Conservation (phyloP, 2,329 filamentous ascomycete genomes). For the Diaporthe sp. region DNA sequence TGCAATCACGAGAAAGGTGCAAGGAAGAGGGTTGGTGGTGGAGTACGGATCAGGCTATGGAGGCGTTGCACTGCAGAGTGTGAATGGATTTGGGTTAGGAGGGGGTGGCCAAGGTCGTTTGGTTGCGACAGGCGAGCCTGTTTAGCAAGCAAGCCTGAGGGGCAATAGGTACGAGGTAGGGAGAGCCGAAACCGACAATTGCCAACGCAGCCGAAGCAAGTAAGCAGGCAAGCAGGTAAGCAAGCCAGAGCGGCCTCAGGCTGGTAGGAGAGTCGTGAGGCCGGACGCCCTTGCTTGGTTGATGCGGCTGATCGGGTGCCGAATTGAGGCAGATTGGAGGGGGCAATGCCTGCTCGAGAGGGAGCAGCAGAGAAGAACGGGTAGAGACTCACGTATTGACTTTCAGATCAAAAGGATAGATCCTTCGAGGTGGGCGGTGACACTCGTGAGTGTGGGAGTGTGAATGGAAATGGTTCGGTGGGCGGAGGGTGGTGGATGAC, state of each 20-base stretch:
- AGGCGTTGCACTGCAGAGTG: constrained; percentile 25
- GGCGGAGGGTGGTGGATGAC: constrained; percentile 29
- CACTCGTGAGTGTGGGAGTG: not conserved
- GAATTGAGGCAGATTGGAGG: not conserved
- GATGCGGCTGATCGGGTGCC: constrained; percentile 7
- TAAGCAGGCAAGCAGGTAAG: not conserved
- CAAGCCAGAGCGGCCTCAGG: not conserved
- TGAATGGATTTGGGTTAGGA: constrained; percentile 11
- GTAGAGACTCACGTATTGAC: constrained; percentile 30
- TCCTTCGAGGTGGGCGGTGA: constrained; percentile 1
- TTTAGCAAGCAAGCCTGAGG: constrained; percentile 27
- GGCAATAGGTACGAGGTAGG: not conserved
- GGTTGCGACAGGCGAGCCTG: not conserved
- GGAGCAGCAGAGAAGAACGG: not conserved
- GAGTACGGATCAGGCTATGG: not conserved
- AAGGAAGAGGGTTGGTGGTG: constrained; percentile 28
- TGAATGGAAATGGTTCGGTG: constrained; percentile 1
- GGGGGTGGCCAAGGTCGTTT: constrained; percentile 6
- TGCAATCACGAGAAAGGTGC: constrained; percentile 34
- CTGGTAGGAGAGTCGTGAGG: not conserved
- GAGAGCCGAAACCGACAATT: constrained; percentile 12
- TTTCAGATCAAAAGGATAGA: constrained; percentile 5
- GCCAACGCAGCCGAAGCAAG: constrained; percentile 21
- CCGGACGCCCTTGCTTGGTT: constrained; percentile 22
- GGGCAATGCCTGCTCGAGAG: not conserved